Base-by-base conservation (phyloP, 768 basidiomycete species). In the Auriscalpium microsporum region DNA sequence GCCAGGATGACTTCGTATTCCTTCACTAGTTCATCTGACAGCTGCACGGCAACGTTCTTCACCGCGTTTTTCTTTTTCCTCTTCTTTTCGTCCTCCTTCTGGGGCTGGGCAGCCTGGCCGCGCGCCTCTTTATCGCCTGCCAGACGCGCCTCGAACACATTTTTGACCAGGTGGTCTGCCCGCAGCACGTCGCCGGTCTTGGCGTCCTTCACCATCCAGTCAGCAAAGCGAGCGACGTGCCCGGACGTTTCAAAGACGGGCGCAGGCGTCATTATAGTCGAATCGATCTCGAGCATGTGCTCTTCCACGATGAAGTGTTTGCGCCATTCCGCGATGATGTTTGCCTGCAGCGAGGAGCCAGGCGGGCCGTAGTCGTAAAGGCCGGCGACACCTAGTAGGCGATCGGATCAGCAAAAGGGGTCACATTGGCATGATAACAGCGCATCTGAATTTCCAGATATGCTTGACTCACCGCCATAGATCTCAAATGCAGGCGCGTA, bases 401-500 rank as follows among this genome's bases (percentile, higher is more conserved):
- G 17, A 55, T 54, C 58, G 42, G n/a, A 52, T 55, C 23, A 52
- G n/a, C 51, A 36, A 52, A 23, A 47, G 50, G 40, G 42, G 28
- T 14, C 13, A 45, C 33, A 46, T 35, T n/a, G 50, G 19, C 17
- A 23, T n/a, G 46, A 37, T 21, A 8, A n/a, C 21, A 17, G 14
- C 40, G 7, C 16, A 37, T 38, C 7, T 48, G n/a, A 56, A 3
- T 19, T 4, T 28, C 9, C 17, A 52, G 28, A 45, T 46, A 45
- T 54, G 40, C 34, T 45, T 37, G 19, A 75, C 83, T 63, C 59
- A 93, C 95, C 96, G 57, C 95, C 94, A 65, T 98, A 98, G 74
- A 99, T 97, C 72, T 98, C 96, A 65, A 98, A 99, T 5, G 96
- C 91, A 21, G 95, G 95, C 4, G 95, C 91, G 68, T 90, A 98